A percentile compares a stretch with the other conserved stretches of the same genome.
Conservation (phyloP, 345 rosid species). For the Sisymbrium irio region DNA sequence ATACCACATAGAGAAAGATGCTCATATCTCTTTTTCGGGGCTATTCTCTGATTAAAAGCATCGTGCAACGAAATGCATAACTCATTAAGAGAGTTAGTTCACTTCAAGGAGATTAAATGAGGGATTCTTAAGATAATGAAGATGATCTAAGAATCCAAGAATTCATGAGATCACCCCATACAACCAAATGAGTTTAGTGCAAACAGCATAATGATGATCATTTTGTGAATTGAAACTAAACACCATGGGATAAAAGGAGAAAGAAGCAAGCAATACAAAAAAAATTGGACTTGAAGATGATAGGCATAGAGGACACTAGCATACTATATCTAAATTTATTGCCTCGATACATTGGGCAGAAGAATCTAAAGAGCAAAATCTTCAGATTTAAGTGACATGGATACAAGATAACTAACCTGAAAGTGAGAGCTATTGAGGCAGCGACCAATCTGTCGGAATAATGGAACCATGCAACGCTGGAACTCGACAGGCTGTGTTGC, state of each 20-base stretch:
- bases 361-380: background rate
- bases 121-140: background rate
- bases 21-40: background rate
- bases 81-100: background rate
- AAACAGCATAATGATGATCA: background rate
- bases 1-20: background rate
- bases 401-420: conserved; percentile 49
- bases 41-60: background rate
- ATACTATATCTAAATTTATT: background rate
- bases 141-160: conserved; percentile 12
- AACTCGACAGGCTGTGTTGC: conserved; percentile 83
- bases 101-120: background rate
- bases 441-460: conserved; percentile 75
- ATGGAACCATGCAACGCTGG: conserved; percentile 86
- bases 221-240: background rate
- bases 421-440: conserved; percentile 91
- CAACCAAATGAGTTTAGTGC: background rate
- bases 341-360: background rate
- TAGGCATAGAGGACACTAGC: conserved; percentile 10
- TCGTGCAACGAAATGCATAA: background rate
- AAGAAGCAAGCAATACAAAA: background rate
- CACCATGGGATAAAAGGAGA: background rate
- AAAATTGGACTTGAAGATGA: no score
- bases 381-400: background rate
- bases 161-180: background rate